Evolutionary conservation across 2,329 filamentous ascomycete species (phyloP).

Genomic region (Pseudogymnoascus sp.): DNA sequence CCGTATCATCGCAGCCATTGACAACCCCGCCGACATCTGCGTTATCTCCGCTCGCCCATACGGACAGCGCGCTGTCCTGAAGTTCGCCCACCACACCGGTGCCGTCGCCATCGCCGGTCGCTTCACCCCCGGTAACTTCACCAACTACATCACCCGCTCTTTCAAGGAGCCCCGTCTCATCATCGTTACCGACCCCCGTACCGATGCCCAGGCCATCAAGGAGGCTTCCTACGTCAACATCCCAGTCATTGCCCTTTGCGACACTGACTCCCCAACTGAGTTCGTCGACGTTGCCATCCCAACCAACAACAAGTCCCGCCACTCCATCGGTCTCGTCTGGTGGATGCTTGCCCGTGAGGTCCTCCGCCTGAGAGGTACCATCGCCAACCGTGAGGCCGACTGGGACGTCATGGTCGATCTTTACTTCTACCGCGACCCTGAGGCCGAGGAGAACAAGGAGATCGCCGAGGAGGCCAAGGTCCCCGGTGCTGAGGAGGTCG

Average conservation of each 20-base stretch:
- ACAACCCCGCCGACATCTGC: slow-evolving; percentile 99
- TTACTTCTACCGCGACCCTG: slow-evolving; percentile 99
- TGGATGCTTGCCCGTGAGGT: slow-evolving; percentile 99
- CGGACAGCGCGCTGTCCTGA: slow-evolving; percentile 98
- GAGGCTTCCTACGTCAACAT: slow-evolving; percentile 99
- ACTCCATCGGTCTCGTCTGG: slow-evolving; percentile 97
- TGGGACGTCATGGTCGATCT: slow-evolving; percentile 99
- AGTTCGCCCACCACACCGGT: slow-evolving; percentile 98
- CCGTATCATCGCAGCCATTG: slow-evolving; percentile 96
- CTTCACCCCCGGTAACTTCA: slow-evolving; percentile 99
- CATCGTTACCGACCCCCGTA: slow-evolving; percentile 98
- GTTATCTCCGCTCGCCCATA: slow-evolving; percentile 99
- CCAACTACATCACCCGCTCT: slow-evolving; percentile 99
- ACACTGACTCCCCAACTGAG: slow-evolving; percentile 98
- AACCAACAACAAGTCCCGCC: slow-evolving; percentile 99
- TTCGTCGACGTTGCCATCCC: slow-evolving; percentile 99
- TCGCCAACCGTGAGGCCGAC: slow-evolving; percentile 89
- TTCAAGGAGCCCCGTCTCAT: slow-evolving; percentile 99
- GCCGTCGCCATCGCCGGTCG: slow-evolving; percentile 97
- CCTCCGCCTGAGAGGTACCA: slow-evolving; percentile 94
- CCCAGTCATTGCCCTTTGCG: slow-evolving; percentile 97
- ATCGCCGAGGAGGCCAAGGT: slow-evolving; percentile 83
- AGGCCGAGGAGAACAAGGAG: slow-evolving; percentile 99
- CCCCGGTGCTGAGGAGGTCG: slow-evolving; percentile 77
- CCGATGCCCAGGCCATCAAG: slow-evolving; percentile 99